Evolutionary conservation across 225 moss, liverwort and hornwort genomes (phyloP).

Genomic region (Bryum argenteum): DNA sequence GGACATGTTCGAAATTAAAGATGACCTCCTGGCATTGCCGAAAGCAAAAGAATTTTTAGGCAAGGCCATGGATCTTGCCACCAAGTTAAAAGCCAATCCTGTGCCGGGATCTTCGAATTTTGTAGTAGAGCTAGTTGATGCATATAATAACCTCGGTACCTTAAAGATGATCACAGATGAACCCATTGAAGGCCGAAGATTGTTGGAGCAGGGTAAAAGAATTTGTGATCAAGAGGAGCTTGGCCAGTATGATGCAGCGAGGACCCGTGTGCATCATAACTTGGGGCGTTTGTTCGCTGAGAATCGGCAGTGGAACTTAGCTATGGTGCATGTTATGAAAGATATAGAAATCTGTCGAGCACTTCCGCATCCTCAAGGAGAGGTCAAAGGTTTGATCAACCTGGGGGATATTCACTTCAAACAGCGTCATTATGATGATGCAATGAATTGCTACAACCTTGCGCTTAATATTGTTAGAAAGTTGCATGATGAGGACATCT

Average conservation of each 20-base stretch:
- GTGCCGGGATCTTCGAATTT: conserved; percentile 60
- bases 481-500: conserved; percentile 82
- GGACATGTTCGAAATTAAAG: conserved; percentile 64
- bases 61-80: conserved; percentile 65
- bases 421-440: conserved; percentile 68
- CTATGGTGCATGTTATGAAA: conserved; percentile 63
- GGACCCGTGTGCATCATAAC: conserved; percentile 93
- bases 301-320: conserved; percentile 64
- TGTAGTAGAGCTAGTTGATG: conserved; percentile 83
- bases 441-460: conserved; percentile 65
- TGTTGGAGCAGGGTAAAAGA: conserved; percentile 59
- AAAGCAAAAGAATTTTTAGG: conserved; percentile 68
- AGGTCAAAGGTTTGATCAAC: conserved; percentile 93
- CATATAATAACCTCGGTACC: conserved; percentile 85
- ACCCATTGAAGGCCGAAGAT: conserved; percentile 51
- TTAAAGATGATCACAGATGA: conserved; percentile 72
- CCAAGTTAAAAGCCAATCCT: conserved; percentile 57
- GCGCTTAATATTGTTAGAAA: conserved; percentile 71
- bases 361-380: conserved; percentile 90
- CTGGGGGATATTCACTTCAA: conserved; percentile 77
- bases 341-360: conserved; percentile 86
- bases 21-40: conserved; percentile 44
- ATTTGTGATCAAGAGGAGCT: conserved; percentile 90
- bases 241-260: conserved; percentile 70
- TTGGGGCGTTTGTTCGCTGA: conserved; percentile 81